These are phyloP conservation scores for Acacia acuminata DNA, from an alignment of 306 rosid species.

Conservation along the genomic window DNA sequence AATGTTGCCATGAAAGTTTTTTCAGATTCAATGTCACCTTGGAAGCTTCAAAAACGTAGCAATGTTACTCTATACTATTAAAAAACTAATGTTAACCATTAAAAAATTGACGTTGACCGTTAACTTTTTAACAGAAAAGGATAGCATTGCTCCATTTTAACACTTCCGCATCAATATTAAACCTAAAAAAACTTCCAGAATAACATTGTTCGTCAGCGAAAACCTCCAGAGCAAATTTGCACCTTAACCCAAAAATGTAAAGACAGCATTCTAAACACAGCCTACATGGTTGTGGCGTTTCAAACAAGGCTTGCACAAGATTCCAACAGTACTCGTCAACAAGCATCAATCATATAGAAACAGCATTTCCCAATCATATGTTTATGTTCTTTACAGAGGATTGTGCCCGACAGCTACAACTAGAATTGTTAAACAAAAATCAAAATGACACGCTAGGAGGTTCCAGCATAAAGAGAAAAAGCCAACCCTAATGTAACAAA, in stretches of 20 bases:
- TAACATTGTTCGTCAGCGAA: no score
- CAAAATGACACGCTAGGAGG: slow-evolving; percentile 5
- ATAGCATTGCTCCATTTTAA: no score
- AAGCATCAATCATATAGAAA: neutral
- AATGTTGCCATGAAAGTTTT: no score
- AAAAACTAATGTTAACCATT: no score
- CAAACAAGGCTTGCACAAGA: slow-evolving; percentile 10
- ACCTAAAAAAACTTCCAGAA: no score
- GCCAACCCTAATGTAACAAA: neutral
- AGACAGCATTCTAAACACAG: neutral
- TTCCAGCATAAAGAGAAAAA: neutral
- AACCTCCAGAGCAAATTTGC: no score
- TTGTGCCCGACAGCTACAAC: slow-evolving; percentile 15
- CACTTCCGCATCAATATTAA: no score
- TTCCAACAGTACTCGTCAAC: neutral
- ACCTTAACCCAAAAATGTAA: neutral
- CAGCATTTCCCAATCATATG: slow-evolving; percentile 1
- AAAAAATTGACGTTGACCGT: no score
- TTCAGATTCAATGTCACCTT: no score
- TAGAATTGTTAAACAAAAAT: slow-evolving; percentile 12
- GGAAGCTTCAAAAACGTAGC: no score
- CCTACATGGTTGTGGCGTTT: neutral
- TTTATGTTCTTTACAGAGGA: neutral
- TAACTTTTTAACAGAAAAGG: no score
- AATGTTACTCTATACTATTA: no score